Evolutionary conservation across 177 flowering plant genomes (phyloP), one percentile per base, ranked within the genome.

Genomic region (Vitis hybrid): DNA sequence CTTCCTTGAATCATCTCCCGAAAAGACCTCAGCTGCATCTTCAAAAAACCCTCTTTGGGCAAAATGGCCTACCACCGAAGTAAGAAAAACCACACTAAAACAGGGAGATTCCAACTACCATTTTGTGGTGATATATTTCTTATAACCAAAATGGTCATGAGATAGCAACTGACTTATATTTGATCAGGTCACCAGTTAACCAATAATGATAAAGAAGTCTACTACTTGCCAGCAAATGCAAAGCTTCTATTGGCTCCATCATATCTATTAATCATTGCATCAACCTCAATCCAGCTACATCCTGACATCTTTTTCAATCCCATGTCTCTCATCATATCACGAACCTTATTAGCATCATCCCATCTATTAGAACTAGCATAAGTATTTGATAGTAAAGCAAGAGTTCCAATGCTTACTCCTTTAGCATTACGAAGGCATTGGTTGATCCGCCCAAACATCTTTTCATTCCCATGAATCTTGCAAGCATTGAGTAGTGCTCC

Each of bases 251-350:
- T 17, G 17, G 12, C 15, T 6, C 17, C 57, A 54, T 14, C 57
- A 54, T 15, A 17, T 54, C n/a, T 15, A 13, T 14, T 15, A 14
- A n/a, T 31, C 64, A 24, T 28, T 28, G 64, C n/a, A 47, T 49
- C 24, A 58, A 47, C 71, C 5, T 70, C 78, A 64, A 79, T 56
- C 82, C 82, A 65, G 54, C 82, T 79, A 33, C 38, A 65, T n/a
- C 82, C 82, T 2, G 76, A 66, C 66, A 64, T 51, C 72, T 79
- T 79, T 75, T 76, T 72, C 72, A 79, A 57, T 51, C 82, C 82
- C 64, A 49, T 61, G 4, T 33, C 7, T 59, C 59, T 66, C 73
- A 76, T 76, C 12, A 7, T 69, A 64, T 70, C 70, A 4, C 82
- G 69, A 59, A 79, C 53, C 67, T 59, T 64, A 62, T 73, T 71